Conservation (phyloP, 768 basidiomycete species). For the Lactarius hengduanensis region DNA sequence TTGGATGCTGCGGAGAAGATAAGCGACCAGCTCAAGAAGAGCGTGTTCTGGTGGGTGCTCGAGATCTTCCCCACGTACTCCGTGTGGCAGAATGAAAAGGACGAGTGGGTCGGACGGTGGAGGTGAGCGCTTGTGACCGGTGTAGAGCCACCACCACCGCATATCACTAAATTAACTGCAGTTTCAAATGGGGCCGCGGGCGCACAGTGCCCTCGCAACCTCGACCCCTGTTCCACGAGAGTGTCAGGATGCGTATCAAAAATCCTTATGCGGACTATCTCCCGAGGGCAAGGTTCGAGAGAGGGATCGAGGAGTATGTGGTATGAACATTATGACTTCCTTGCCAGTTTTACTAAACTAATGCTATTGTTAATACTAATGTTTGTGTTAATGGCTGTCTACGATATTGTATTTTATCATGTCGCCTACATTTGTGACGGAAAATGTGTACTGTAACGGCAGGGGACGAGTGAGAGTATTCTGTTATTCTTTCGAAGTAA, state of each 20-base stretch:
- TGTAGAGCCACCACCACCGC: not conserved
- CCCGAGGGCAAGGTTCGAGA: constrained; percentile 54
- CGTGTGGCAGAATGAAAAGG: constrained; percentile 55
- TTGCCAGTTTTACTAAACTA: not conserved
- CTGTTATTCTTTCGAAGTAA: no score
- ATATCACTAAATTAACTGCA: constrained; percentile 30
- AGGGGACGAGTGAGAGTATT: no score
- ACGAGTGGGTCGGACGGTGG: constrained; percentile 53
- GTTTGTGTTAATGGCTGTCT: no score
- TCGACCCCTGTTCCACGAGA: constrained; percentile 59
- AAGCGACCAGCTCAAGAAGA: constrained; percentile 49
- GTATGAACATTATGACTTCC: constrained; percentile 26
- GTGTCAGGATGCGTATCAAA: constrained; percentile 59
- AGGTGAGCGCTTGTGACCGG: constrained; percentile 43
- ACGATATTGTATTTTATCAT: no score
- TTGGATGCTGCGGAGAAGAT: constrained; percentile 46
- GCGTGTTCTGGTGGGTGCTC: constrained; percentile 62
- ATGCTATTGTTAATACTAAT: no score
- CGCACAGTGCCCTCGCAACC: constrained; percentile 42
- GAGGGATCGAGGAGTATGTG: constrained; percentile 50
- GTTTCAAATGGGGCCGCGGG: constrained; percentile 58
- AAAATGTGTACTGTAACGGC: no score
- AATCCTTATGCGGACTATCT: constrained; percentile 48
- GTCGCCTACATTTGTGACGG: no score
- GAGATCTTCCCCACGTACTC: constrained; percentile 60